These are phyloP conservation scores for Clonostachys sp. DNA, from an alignment of 2,329 filamentous ascomycete genomes.

Conservation along the genomic window DNA sequence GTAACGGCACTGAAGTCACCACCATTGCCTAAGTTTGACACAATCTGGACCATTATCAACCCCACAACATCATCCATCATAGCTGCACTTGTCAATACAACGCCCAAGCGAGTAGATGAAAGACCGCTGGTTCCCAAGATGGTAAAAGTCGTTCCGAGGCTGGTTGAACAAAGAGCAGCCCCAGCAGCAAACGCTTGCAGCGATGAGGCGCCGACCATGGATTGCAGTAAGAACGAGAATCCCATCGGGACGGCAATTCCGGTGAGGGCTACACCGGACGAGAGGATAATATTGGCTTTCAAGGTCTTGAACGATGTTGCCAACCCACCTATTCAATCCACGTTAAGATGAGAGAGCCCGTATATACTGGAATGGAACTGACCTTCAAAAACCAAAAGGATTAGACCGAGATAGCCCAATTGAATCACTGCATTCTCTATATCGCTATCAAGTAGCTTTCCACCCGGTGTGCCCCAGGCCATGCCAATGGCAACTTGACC, in stretches of 20 bases:
- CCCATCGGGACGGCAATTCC: conserved; percentile 61
- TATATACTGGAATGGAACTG: background rate
- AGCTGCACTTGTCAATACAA: conserved; percentile 66
- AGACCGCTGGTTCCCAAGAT: conserved; percentile 38
- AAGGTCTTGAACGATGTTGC: conserved; percentile 29
- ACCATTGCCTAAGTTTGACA: conserved; percentile 54
- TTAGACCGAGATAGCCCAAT: conserved; percentile 69
- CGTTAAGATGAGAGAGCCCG: background rate
- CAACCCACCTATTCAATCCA: conserved; percentile 44
- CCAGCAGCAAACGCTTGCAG: conserved; percentile 69
- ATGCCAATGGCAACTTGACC: conserved; percentile 70
- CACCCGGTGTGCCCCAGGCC: conserved; percentile 64
- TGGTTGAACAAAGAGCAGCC: conserved; percentile 70
- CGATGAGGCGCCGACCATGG: conserved; percentile 41
- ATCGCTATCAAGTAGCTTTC: conserved; percentile 48
- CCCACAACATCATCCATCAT: conserved; percentile 82
- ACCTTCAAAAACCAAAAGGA: conserved; percentile 70
- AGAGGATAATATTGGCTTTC: conserved; percentile 56
- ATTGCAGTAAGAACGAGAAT: conserved; percentile 56
- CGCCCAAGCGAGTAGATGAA: conserved; percentile 40
- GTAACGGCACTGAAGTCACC: conserved; percentile 19
- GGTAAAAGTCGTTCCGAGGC: conserved; percentile 66
- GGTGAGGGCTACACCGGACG: conserved; percentile 57
- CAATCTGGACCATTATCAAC: conserved; percentile 71
- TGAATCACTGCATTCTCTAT: conserved; percentile 54